Percentiles rank a stretch among this genome's conserved stretches.
phyloP scores from a whole-genome alignment of 495 filamentous ascomycete species.

The Astrothelium subdiscretum region DNA sequence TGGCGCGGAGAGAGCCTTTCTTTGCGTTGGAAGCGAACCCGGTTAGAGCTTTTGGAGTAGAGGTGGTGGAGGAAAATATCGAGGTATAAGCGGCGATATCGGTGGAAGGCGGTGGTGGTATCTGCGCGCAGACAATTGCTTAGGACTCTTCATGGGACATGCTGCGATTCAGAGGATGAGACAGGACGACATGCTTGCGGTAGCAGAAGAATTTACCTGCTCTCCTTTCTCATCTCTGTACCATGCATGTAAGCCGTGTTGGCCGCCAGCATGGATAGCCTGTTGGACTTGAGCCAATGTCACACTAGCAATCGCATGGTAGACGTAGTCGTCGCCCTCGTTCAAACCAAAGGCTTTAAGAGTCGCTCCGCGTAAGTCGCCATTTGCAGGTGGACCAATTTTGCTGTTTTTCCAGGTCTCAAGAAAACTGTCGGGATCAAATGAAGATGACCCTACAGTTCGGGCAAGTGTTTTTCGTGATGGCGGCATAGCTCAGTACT shows the following conservation, averaged over 20 bases:
- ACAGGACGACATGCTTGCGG: conserved; percentile 10
- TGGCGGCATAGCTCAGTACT: neutral
- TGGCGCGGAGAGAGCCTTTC: conserved; percentile 39
- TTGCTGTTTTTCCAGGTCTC: conserved; percentile 22
- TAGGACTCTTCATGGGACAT: conserved; percentile 7
- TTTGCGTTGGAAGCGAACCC: conserved; percentile 46
- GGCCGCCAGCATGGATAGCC: conserved; percentile 33
- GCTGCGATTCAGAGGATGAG: conserved; percentile 14
- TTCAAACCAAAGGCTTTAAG: conserved; percentile 39
- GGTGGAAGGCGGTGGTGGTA: conserved; percentile 32
- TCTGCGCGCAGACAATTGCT: conserved; percentile 16
- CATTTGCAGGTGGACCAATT: conserved; percentile 18
- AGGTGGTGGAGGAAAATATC: conserved; percentile 41
- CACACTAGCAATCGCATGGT: conserved; percentile 41
- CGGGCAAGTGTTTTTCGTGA: conserved; percentile 4
- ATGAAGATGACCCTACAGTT: conserved; percentile 22
- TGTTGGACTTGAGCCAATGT: conserved; percentile 43
- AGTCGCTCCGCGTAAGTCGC: conserved; percentile 40
- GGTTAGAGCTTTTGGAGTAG: conserved; percentile 40
- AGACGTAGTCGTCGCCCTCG: conserved; percentile 41
- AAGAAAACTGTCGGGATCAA: conserved; percentile 30
- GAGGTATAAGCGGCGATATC: conserved; percentile 48
- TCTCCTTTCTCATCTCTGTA: conserved; percentile 28
- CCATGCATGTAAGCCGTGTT: conserved; percentile 35
- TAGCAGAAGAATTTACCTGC: conserved; percentile 16